Evolutionary conservation across 2,329 filamentous ascomycete species (phyloP).

Genomic region (Decorospora gaudefroyi): DNA sequence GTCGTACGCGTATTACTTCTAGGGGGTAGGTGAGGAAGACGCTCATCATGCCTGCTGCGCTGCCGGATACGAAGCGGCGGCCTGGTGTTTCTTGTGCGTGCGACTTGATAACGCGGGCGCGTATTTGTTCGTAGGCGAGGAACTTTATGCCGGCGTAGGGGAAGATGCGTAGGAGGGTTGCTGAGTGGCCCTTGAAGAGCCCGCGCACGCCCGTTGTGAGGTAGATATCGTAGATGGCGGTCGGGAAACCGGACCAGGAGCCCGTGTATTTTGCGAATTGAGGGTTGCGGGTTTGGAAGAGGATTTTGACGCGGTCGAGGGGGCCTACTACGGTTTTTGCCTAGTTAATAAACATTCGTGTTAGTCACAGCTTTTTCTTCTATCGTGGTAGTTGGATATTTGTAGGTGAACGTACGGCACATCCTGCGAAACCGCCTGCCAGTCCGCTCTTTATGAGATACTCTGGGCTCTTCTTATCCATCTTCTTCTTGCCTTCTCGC

Average conservation of each 20-base stretch:
- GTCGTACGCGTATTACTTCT: slow-evolving; percentile 86
- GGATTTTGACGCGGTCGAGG: slow-evolving; percentile 96
- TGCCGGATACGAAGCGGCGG: slow-evolving; percentile 74
- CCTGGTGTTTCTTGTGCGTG: slow-evolving; percentile 77
- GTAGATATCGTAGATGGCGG: slow-evolving; percentile 84
- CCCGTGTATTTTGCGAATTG: slow-evolving; percentile 92
- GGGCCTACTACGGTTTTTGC: slow-evolving; percentile 95
- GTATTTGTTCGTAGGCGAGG: slow-evolving; percentile 94
- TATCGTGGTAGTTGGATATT: too few relatives aligned
- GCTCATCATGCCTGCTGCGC: slow-evolving; percentile 79
- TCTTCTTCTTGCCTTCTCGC: slow-evolving; percentile 47
- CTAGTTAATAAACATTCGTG: slow-evolving; percentile 56
- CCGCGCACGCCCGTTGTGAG: slow-evolving; percentile 71
- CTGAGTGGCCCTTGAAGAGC: slow-evolving; percentile 91
- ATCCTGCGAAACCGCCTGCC: slow-evolving; percentile 88
- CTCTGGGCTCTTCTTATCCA: slow-evolving; percentile 74
- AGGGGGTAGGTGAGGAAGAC: slow-evolving; percentile 97
- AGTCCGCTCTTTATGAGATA: slow-evolving; percentile 83
- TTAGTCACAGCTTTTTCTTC: too few relatives aligned
- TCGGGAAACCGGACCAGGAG: slow-evolving; percentile 81
- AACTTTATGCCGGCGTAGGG: slow-evolving; percentile 99
- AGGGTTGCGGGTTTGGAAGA: slow-evolving; percentile 94
- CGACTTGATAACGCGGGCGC: slow-evolving; percentile 72
- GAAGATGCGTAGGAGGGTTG: slow-evolving; percentile 90
- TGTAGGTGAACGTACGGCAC: slow-evolving; percentile 67